Base-by-base conservation (phyloP, 2,329 filamentous ascomycete genomes). In the Immersiporthe knoxdaviesiana region DNA sequence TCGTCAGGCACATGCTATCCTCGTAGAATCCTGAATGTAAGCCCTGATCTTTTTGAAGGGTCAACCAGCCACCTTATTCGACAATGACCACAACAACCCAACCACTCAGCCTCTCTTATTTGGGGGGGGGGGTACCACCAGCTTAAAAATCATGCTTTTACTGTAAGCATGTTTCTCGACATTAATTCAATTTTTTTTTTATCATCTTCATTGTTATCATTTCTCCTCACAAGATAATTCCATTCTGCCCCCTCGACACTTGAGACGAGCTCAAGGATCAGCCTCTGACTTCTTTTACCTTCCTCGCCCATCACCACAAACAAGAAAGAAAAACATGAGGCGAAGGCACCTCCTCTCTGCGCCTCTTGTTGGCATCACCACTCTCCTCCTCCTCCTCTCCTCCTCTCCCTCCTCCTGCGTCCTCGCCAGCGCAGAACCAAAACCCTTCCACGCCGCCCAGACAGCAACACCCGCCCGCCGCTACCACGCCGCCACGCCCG, bases 371-470 rank as follows among this genome's bases (percentile, higher is more conserved):
- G 59, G 32, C 47, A 30, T 64, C 60, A 47, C 62, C 35, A 35
- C 35, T 4, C 8, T 35, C 44, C 56, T 74, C 30, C 35, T 71
- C 50, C 50, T 72, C 56, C 64, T 70, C 58, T 67, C 65, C 16
- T 37, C 65, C 18, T 68, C 72, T 27, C 67, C 72, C 16, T 37
- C 65, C 18, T 68, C 72, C 32, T 68, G 71, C 50, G 73, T 69
- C 44, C 63, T 65, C 68, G 75, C 72, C 66, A 72, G 69, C 66
- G 64, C 67, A 63, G 75, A 75, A 50, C 75, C 66, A 58, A 76
- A 75, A 44, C 75, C 74, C 21, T 78, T 77, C 71, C 71, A 63
- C 39, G 76, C 77, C 10, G 76, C 72, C 67, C 72, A 77, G 70
- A 78, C 77, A 10, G 73, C 74, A 10, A 67, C 65, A 7, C 54